Base-by-base conservation (phyloP, 164 flowering plant species). In the Magnolia sinica region DNA sequence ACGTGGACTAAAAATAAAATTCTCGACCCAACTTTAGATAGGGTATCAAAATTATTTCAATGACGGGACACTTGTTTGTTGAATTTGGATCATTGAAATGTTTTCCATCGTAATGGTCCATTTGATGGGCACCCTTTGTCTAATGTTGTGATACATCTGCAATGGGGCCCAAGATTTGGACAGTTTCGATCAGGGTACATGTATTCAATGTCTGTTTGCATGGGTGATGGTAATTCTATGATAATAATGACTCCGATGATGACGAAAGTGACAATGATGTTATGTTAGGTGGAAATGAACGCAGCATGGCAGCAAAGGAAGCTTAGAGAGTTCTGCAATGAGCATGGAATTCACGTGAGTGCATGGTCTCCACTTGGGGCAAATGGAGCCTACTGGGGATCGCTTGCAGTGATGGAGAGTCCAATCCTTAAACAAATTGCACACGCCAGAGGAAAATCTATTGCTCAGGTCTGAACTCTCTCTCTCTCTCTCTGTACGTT, bases 331-430 rank as follows among this genome's bases (percentile, higher is more conserved):
- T 81, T 77, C 51, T 85, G 87, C 45, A 66, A 50, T 18, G 71
- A 55, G 8, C 71, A 77, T 31, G 81, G 77, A 5, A 81, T 85
- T 9, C 74, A 64, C 61, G 82, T 83, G 64, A 81, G 59, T 29
- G 87, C 82, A 4, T 82, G 73, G 20, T 82, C 85, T 58, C 83
- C 85, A 27, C 49, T 85, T 20, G 87, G 81, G 9, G 82, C 55
- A 1, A 29, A 20, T 67, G 70, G 70, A 18, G 82, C 80, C 4
- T 50, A 76, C 1, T 83, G 82, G 81, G 85, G 85, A 2, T 74
- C 78, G 2, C 55, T 27, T 24, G n/a, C 51, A 6, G 79, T 85
- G 3, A 50, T 82, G 81, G 76, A 71, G 0, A 68, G 51, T n/a
- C 52, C 77, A n/a, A 66, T 78, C 1, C 77, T 85, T 2, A 61